phyloP scores from a whole-genome alignment of 257 asterid species.

The Solanum piurae region DNA sequence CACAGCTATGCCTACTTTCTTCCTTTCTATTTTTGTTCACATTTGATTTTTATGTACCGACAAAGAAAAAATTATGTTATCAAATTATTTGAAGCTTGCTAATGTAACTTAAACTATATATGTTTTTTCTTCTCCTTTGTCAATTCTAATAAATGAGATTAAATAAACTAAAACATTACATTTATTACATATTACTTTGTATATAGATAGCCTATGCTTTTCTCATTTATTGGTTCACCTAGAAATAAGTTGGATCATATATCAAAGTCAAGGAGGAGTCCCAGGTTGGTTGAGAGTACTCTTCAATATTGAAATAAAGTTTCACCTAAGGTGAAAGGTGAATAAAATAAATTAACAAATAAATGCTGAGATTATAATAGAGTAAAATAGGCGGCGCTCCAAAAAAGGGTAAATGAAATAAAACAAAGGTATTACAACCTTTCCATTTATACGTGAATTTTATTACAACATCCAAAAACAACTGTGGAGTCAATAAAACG shows the following conservation, averaged over 20 bases:
- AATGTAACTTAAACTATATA: not conserved
- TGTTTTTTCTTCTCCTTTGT: not conserved
- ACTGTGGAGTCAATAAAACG: not conserved
- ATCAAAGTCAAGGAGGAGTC: slow-evolving; percentile 12
- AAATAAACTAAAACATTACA: not conserved
- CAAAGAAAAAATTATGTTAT: not conserved
- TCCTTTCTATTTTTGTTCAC: not conserved
- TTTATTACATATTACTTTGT: not conserved
- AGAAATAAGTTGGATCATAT: slow-evolving; percentile 29
- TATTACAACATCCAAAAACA: not conserved
- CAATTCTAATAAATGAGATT: not conserved
- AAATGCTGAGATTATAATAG: not conserved
- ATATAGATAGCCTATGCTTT: not conserved
- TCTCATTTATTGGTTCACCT: slow-evolving; percentile 23
- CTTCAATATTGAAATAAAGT: slow-evolving; percentile 9
- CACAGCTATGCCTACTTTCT: not conserved
- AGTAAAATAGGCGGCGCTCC: not conserved
- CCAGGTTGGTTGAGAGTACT: slow-evolving; percentile 35
- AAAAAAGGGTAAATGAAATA: not conserved
- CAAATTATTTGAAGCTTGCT: not conserved
- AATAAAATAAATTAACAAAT: not conserved
- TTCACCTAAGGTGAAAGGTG: not conserved
- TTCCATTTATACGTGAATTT: not conserved
- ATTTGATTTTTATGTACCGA: not conserved
- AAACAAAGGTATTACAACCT: not conserved